These are phyloP conservation scores for Hymenoscyphus fructigenus DNA, from an alignment of 2,329 filamentous ascomycete genomes.

Conservation along the genomic window DNA sequence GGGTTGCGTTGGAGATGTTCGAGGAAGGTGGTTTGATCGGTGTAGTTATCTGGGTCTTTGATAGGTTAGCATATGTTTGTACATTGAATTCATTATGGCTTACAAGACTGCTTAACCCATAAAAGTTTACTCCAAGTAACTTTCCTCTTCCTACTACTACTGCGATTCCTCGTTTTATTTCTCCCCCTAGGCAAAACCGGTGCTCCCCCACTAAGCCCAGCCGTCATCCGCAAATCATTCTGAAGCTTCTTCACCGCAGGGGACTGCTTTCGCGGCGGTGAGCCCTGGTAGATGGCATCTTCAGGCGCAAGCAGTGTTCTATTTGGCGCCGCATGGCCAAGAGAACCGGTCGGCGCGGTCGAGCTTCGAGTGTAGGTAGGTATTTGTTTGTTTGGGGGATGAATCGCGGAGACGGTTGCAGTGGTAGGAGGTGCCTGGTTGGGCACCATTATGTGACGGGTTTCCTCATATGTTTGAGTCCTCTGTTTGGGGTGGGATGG, in stretches of 20 bases:
- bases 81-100: constrained; percentile 29
- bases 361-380: constrained; percentile 29
- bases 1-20: constrained; percentile 95
- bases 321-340: constrained; percentile 38
- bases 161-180: constrained; percentile 43
- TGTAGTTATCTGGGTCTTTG: constrained; percentile 95
- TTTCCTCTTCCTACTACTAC: constrained; percentile 59
- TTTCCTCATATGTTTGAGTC: constrained; percentile 18
- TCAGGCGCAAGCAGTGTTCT: constrained; percentile 76
- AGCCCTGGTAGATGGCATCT: constrained; percentile 71
- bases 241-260: constrained; percentile 42
- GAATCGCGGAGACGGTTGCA: constrained; percentile 18
- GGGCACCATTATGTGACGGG: constrained; percentile 33
- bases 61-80: background rate
- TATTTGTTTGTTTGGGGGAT: constrained; percentile 17
- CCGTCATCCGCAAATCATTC: constrained; percentile 40
- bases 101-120: constrained; percentile 96
- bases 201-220: constrained; percentile 23
- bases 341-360: constrained; percentile 24
- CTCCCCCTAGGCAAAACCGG: constrained; percentile 25
- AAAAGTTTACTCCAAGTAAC: constrained; percentile 91
- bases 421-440: constrained; percentile 28
- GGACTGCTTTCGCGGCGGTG: constrained; percentile 55
- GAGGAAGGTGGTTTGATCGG: constrained; percentile 93
- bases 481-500: background rate